Conservation (phyloP, 2,329 filamentous ascomycete genomes). For the Cyclaneusma minus region DNA sequence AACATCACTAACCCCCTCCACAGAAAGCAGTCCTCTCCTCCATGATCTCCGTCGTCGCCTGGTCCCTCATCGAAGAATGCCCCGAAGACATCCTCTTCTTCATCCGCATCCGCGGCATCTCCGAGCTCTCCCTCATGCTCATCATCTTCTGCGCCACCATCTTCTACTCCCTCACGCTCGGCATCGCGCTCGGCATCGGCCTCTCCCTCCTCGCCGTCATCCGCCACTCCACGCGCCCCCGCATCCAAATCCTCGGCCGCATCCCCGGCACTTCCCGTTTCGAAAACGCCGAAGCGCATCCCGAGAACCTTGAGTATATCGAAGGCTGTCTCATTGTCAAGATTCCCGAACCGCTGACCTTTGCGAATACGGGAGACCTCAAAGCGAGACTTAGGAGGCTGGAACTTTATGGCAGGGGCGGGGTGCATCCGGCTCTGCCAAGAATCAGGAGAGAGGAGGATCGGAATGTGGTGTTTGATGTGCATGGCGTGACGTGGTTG, state of each 20-base stretch:
- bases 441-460: slow-evolving; percentile 71
- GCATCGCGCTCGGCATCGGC: slow-evolving; percentile 87
- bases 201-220: slow-evolving; percentile 82
- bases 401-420: slow-evolving; percentile 77
- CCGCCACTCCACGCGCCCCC: slow-evolving; percentile 75
- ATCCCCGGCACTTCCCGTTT: slow-evolving; percentile 72
- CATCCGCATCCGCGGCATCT: slow-evolving; percentile 68
- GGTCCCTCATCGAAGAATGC: slow-evolving; percentile 86
- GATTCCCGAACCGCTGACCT: slow-evolving; percentile 91
- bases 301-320: slow-evolving; percentile 67
- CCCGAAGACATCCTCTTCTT: slow-evolving; percentile 90
- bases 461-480: slow-evolving; percentile 87
- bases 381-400: slow-evolving; percentile 70
- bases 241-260: slow-evolving; percentile 90
- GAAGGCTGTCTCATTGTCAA: slow-evolving; percentile 92
- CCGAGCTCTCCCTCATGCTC: slow-evolving; percentile 72
- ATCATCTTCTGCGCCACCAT: slow-evolving; percentile 86
- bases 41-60: slow-evolving; percentile 92
- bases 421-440: slow-evolving; percentile 76
- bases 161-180: slow-evolving; percentile 85
- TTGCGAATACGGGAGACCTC: slow-evolving; percentile 88
- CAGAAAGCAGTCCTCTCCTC: slow-evolving; percentile 86
- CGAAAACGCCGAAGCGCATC: slow-evolving; percentile 66
- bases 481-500: slow-evolving; percentile 89
- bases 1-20: slow-evolving; percentile 3